phyloP scores from a whole-genome alignment of 1,139 yeast species.

The Ogataea hybrid region DNA sequence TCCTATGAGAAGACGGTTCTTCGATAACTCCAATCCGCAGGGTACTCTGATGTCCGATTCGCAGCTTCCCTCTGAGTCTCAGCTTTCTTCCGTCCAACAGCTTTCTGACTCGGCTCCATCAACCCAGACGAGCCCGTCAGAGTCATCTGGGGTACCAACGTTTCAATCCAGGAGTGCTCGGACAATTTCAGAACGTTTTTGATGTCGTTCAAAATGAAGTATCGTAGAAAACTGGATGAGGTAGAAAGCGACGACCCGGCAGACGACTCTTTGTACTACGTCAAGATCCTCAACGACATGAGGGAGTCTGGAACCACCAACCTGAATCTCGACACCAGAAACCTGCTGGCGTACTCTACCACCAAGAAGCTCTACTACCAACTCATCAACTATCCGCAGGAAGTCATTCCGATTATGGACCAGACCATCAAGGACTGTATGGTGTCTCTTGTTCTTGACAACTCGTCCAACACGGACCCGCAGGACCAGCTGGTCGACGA shows the following conservation, averaged over 20 bases:
- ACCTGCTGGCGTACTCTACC: slow-evolving; percentile 71
- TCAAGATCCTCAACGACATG: slow-evolving; percentile 71
- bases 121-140: slow-evolving; percentile 66
- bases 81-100: slow-evolving; percentile 16
- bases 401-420: slow-evolving; percentile 96
- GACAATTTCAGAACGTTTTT: slow-evolving; percentile 78
- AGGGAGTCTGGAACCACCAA: slow-evolving; percentile 77
- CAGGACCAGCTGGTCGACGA: slow-evolving; percentile 52
- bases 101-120: slow-evolving; percentile 22
- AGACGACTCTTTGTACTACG: slow-evolving; percentile 67
- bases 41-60: slow-evolving; percentile 20
- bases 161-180: slow-evolving; percentile 83
- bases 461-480: slow-evolving; percentile 37
- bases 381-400: slow-evolving; percentile 90
- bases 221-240: slow-evolving; percentile 62
- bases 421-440: slow-evolving; percentile 90
- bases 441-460: slow-evolving; percentile 71
- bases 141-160: slow-evolving; percentile 99
- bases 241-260: slow-evolving; percentile 43
- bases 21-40: slow-evolving; percentile 28
- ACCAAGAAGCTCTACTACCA: slow-evolving; percentile 82
- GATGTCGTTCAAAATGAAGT: slow-evolving; percentile 77
- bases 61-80: slow-evolving; percentile 25
- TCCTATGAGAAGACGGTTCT: slow-evolving; percentile 41
- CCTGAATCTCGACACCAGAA: slow-evolving; percentile 79